Percentiles rank a stretch among this genome's conserved stretches.
These are phyloP conservation scores for Cyathus striatus DNA, from an alignment of 768 basidiomycete genomes.

Conservation along the genomic window DNA sequence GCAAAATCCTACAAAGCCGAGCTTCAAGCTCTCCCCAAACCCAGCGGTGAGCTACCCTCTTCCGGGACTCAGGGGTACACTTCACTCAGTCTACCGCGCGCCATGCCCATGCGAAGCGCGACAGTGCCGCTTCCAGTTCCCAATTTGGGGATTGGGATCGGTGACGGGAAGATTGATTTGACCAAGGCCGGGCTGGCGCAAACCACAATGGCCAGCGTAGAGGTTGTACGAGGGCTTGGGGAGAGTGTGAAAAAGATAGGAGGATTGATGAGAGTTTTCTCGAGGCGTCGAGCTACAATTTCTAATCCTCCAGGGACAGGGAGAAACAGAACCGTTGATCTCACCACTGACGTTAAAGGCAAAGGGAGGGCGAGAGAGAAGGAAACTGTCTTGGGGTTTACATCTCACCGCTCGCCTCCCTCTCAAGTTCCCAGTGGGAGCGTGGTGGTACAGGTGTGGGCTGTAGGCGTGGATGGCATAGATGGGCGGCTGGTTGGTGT, in stretches of 20 bases:
- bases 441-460: conserved; percentile 85
- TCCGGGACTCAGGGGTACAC: conserved; percentile 58
- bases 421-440: conserved; percentile 61
- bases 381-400: conserved; percentile 50
- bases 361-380: conserved; percentile 14
- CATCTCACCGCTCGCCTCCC: conserved; percentile 70
- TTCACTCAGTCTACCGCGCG: conserved; percentile 47
- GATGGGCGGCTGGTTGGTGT: conserved; percentile 67
- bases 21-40: conserved; percentile 9
- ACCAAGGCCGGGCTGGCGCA: conserved; percentile 78
- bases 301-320: conserved; percentile 1
- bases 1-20: conserved; percentile 2
- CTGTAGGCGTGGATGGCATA: conserved; percentile 72
- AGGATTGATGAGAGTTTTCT: conserved; percentile 10
- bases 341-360: too few relatives aligned
- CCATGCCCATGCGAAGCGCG: conserved; percentile 20
- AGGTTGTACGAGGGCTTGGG: conserved; percentile 60
- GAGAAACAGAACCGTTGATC: too few relatives aligned
- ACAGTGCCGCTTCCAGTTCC: background rate
- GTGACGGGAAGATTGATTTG: conserved; percentile 60
- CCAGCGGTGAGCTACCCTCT: conserved; percentile 35
- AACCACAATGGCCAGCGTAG: conserved; percentile 85
- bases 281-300: conserved; percentile 9
- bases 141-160: conserved; percentile 12
- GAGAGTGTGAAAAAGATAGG: conserved; percentile 9